Conservation (phyloP, 768 basidiomycete genomes). For the Pleurotus giganteus region DNA sequence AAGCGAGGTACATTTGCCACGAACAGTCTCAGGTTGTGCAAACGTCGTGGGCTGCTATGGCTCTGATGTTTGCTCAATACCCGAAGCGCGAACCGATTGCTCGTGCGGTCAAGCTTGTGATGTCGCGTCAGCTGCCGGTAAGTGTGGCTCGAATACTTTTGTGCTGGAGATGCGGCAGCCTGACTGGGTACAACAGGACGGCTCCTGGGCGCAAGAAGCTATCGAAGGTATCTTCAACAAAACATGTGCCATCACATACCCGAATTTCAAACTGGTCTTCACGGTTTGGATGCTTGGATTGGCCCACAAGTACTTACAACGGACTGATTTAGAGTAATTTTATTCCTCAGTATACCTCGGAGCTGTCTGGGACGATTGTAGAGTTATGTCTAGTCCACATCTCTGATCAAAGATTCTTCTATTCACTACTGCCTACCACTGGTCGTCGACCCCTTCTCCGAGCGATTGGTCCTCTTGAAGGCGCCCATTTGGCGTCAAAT, state of each 20-base stretch:
- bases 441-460: too few species aligned
- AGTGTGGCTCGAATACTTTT: too few species aligned
- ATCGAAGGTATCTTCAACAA: slow-evolving; percentile 94
- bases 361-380: too few species aligned
- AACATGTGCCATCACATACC: slow-evolving; percentile 80
- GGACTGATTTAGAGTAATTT: slow-evolving; percentile 6
- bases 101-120: slow-evolving; percentile 77
- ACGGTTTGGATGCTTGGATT: slow-evolving; percentile 95
- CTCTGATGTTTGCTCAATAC: slow-evolving; percentile 88
- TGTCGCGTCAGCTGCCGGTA: slow-evolving; percentile 83
- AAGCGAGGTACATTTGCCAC: slow-evolving; percentile 77
- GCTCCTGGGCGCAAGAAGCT: slow-evolving; percentile 95
- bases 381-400: too few species aligned
- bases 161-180: too few species aligned
- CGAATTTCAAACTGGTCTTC: slow-evolving; percentile 96
- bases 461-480: too few species aligned
- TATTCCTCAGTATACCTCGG: too few species aligned
- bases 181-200: too few species aligned
- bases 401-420: too few species aligned
- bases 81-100: slow-evolving; percentile 80
- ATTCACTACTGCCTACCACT: too few species aligned
- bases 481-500: too few species aligned
- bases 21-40: slow-evolving; percentile 85
- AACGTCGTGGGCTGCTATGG: slow-evolving; percentile 91
- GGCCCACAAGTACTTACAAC: slow-evolving; percentile 68